Base-by-base conservation (phyloP, 1,139 yeast species). In the Arxiozyma heterogenica region DNA sequence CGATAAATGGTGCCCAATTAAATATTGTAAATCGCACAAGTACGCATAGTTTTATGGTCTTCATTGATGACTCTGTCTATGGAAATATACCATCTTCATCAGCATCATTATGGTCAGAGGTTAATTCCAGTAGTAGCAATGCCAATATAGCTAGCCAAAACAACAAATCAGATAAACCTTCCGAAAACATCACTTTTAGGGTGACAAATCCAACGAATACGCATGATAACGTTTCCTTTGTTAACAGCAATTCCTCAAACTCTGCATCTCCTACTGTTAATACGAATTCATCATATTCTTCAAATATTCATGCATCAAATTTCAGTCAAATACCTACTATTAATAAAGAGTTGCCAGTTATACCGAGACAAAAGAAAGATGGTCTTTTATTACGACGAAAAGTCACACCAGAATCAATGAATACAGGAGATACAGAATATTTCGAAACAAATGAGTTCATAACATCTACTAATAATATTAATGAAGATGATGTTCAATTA, bases 391-490 rank as follows among this genome's bases (percentile, higher is more conserved):
- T 41, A 22, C 53, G 46, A 51, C 53, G 27, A n/a, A 20, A 51
- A n/a, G 18, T 23, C 30, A 45, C 53, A 17, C 30, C 42, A 12
- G 27, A 18, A n/a, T 51, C 53, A 22, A 51, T 38, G 18, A 27
- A 15, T 18, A 51, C 53, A 17, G 44, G 34, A 9, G 30, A 43
- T 30, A 51, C 53, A 23, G 49, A 45, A 41, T 51, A 45, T 46
- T 51, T 46, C n/a, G 53, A 51, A 22, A 25, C 53, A 15, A 41
- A 34, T 20, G 53, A 51, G 27, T 23, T 22, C 44, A 7, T 20
- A 34, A 20, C 25, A 23, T 27, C 39, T 11, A 15, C n/a, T 34
- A 5, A 45, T n/a, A 21, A 27, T 39, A 21, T 12, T 12, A n/a
- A 43, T 20, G 34, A 20, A 6, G 38, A 43, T 7, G 22, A 38